Conservation (phyloP, 108 stramenopile genomes). For the Nitzschia inconspicua region DNA sequence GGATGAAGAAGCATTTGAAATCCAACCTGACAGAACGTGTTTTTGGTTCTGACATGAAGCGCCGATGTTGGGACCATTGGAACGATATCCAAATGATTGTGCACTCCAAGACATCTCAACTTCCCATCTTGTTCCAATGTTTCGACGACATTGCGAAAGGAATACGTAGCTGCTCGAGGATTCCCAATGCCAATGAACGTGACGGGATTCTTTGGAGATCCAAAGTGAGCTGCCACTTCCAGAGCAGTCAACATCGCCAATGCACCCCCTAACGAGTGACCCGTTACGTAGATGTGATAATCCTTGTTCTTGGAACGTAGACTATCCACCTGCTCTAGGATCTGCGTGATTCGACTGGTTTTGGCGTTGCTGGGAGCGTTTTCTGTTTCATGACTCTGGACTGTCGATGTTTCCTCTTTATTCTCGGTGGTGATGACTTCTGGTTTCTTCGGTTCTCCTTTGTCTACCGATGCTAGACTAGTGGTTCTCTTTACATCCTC, state of each 20-base stretch:
- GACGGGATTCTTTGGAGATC: background rate
- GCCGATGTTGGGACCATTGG: conserved; percentile 10
- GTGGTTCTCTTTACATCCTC: too few species aligned
- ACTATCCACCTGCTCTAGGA: conserved; percentile 43
- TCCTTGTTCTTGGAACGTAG: conserved; percentile 38
- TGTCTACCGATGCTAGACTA: too few species aligned
- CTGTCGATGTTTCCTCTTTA: background rate
- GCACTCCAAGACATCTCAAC: conserved; percentile 14
- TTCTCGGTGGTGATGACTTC: too few species aligned
- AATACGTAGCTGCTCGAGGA: conserved; percentile 9
- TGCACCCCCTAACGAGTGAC: conserved; percentile 78
- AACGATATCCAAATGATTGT: conserved; percentile 14
- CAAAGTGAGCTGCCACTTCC: conserved; percentile 5
- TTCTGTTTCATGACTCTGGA: background rate
- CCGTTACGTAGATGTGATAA: conserved; percentile 59
- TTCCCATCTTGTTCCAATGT: conserved; percentile 3
- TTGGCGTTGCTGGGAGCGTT: conserved; percentile 16
- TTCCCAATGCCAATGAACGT: conserved; percentile 16
- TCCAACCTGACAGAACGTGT: background rate
- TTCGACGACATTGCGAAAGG: conserved; percentile 15
- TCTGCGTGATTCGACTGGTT: conserved; percentile 46
- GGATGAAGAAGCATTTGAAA: conserved; percentile 1
- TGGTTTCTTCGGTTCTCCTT: too few species aligned
- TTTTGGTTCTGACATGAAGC: background rate
- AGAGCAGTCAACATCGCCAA: conserved; percentile 22